phyloP scores from a whole-genome alignment of 2,329 filamentous ascomycete species.

The Fusarium sp. region DNA sequence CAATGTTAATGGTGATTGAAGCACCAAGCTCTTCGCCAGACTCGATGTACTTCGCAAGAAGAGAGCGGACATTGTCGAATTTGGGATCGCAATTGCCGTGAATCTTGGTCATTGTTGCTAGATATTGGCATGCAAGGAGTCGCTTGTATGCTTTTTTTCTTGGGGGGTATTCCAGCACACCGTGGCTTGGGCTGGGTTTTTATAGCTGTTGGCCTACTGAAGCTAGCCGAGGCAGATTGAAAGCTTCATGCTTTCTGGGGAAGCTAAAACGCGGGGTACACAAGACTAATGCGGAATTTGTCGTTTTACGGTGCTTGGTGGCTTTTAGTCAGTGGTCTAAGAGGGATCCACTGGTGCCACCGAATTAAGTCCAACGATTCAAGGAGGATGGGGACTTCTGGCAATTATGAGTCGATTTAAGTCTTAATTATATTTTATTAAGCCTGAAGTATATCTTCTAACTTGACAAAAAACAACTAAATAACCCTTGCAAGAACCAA shows the following conservation, averaged over 20 bases:
- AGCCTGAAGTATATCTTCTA: too few species aligned
- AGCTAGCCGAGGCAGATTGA: background rate
- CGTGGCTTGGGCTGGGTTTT: background rate
- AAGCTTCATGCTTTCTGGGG: accelerated
- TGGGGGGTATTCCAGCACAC: too few species aligned
- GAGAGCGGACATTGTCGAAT: background rate
- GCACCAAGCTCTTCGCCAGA: background rate
- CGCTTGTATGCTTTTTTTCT: accelerated
- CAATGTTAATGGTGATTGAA: constrained; percentile 2
- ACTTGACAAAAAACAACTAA: too few species aligned
- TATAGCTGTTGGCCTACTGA: background rate
- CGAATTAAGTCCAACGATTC: too few species aligned
- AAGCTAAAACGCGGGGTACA: background rate
- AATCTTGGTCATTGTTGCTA: background rate
- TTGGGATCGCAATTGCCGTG: background rate
- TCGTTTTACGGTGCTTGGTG: background rate
- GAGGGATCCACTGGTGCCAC: too few species aligned
- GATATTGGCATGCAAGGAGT: accelerated
- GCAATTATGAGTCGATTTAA: too few species aligned
- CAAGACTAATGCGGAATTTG: background rate
- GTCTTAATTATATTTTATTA: too few species aligned
- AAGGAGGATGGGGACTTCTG: too few species aligned
- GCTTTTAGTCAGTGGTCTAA: too few species aligned
- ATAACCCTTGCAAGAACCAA: too few species aligned
- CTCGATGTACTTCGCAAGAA: background rate